These are phyloP conservation scores for Pythium oligandrum DNA, from an alignment of 352 stramenopile species.

Conservation along the genomic window DNA sequence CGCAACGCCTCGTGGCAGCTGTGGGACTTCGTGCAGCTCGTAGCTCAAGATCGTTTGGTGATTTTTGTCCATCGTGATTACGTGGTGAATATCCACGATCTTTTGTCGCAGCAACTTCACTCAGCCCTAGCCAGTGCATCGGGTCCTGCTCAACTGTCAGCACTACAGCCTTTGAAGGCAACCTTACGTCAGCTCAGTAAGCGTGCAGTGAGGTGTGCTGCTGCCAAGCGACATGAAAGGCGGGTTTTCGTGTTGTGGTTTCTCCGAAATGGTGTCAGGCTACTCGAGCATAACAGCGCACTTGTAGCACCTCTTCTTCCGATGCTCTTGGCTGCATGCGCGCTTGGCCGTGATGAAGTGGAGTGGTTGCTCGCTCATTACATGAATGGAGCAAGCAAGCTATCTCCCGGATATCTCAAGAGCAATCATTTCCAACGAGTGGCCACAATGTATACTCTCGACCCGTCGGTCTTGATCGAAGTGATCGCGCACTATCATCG, in stretches of 20 bases:
- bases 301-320: constrained; percentile 43
- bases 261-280: constrained; percentile 22
- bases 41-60: constrained; percentile 45
- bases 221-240: constrained; percentile 27
- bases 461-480: constrained; percentile 11
- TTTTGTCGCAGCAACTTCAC: constrained; percentile 52
- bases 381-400: constrained; percentile 7
- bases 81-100: constrained; percentile 44
- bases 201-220: constrained; percentile 33
- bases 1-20: constrained; percentile 24
- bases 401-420: constrained; percentile 44
- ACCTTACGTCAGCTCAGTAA: constrained; percentile 39
- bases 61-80: constrained; percentile 36
- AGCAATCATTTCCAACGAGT: constrained; percentile 42
- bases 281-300: constrained; percentile 36
- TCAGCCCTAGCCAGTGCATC: constrained; percentile 23
- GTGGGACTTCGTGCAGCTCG: constrained; percentile 54
- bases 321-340: constrained; percentile 31
- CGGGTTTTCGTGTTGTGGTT: constrained; percentile 36
- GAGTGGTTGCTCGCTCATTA: constrained; percentile 45
- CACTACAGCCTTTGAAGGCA: constrained; percentile 31
- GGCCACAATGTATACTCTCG: constrained; percentile 18
- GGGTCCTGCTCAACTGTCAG: constrained; percentile 1
- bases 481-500: constrained; percentile 21
- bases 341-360: constrained; percentile 36